Evolutionary conservation across 2,329 filamentous ascomycete genomes (phyloP), one percentile per base, ranked within the genome.

Genomic region (Septoria petroselini): DNA sequence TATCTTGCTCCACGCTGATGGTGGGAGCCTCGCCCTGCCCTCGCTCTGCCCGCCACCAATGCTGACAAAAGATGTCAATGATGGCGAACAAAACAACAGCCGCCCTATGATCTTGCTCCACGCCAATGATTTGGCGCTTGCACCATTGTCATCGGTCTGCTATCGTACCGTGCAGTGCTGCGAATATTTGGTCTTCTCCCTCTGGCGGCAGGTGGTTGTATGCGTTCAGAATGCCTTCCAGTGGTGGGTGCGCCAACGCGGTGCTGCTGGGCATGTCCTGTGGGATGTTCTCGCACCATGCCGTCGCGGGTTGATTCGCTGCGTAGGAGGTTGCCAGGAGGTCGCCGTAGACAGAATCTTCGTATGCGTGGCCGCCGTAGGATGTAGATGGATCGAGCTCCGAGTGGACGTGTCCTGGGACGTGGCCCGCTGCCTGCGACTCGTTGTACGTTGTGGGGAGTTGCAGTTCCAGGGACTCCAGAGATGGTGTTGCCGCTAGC

Each of bases 41-140:
- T 34, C 41, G 41, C 7, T n/a, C 41, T 30, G 6, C 23, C 41
- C 30, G 5, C 11, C 30, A 19, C 23, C 41, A 23, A 19, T n/a
- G n/a, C n/a, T n/a, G n/a, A n/a, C 6, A 43, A 4, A 18, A 43
- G 9, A 27, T 27, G 23, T 27, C 41, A 15, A 43, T 19, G 30
- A 43, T 19, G 30, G n/a, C 31, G 31, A 33, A 43, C 9, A 25
- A 18, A 43, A 43, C 41, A 30, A 43, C 25, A 43, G 41, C 41
- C 41, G 41, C 41, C 41, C 41, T 43, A 43, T 43, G 41, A 43
- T 43, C 41, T 43, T 43, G 41, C 41, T 43, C 41, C 41, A 43
- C 41, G 41, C 41, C 41, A 43, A 43, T 27, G 41, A 25, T 43
- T 43, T 43, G 41, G 41, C 41, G 41, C 41, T 43, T 43, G 41